A percentile compares a stretch with the other conserved stretches of the same genome.
Evolutionary conservation across 179 eudicot species (phyloP).

Genomic region (Heliamphora ciliata): DNA sequence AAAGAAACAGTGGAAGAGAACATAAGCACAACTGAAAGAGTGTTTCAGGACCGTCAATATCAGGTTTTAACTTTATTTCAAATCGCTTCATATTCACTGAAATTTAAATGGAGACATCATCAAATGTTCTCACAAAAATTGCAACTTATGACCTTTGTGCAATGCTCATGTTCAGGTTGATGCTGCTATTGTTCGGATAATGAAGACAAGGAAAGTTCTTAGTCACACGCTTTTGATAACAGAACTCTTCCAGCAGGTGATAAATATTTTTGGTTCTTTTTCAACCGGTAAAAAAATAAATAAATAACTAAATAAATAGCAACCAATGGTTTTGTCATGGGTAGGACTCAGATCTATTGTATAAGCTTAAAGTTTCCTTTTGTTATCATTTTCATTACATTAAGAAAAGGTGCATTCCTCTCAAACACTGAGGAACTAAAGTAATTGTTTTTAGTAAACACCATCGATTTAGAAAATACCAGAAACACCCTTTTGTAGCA

Average conservation of each 20-base stretch:
- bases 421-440: too few species aligned
- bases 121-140: too few species aligned
- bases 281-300: background rate
- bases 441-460: too few species aligned
- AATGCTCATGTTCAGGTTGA: conserved; percentile 52
- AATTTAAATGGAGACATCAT: background rate
- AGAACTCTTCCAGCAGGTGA: conserved; percentile 97
- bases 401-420: background rate
- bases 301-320: background rate
- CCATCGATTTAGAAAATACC: too few species aligned
- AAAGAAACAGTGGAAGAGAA: conserved; percentile 98
- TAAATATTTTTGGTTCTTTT: background rate
- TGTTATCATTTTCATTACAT: background rate
- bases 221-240: conserved; percentile 95
- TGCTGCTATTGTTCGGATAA: conserved; percentile 97
- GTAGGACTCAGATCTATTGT: background rate
- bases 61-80: conserved; percentile 34
- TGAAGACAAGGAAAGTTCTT: conserved; percentile 94
- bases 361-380: background rate
- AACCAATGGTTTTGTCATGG: background rate
- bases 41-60: conserved; percentile 98
- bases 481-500: too few species aligned
- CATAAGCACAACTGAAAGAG: conserved; percentile 91
- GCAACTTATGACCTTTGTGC: background rate
- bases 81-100: too few species aligned